Evolutionary conservation across 768 basidiomycete species (phyloP), one percentile per base, ranked within the genome.

Genomic region (Serendipita vermifera): DNA sequence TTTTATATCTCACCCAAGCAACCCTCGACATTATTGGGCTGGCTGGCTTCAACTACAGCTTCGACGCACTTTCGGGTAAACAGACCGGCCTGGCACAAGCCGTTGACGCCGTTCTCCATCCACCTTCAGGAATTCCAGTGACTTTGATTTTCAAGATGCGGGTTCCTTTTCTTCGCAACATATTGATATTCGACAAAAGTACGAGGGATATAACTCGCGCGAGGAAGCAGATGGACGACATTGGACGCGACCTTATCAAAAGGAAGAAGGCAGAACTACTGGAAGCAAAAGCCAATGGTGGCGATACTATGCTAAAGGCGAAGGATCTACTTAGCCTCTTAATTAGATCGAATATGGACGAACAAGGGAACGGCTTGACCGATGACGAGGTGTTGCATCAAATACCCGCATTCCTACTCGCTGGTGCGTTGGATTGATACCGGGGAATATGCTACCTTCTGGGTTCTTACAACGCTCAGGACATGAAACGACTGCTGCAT

Each of bases 261-360:
- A 26, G 41, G 26, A 26, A 15, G 20, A 26, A 43, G 26, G 26
- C 41, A 13, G 41, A 11, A 11, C 15, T 43, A 15, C 14, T n/a
- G 11, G 9, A 11, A 22, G 9, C 15, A 22, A 62, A 57, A 7
- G 32, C 29, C 3, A 32, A 58, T 14, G n/a, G n/a, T n/a, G n/a
- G n/a, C 59, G 0, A 71, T 70, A 17, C 14, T 15, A 9, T 9
- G 24, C 15, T 9, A 7, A 20, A 51, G 46, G 46, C 46, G 7
- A 73, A 78, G 14, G 82, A 85, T 67, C 63, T 86, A 3, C 68
- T 85, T 3, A 78, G 77, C 0, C 62, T 83, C 26, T 69, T 85
- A 2, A 69, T 85, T 38, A 73, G 73, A 57, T 82, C 83, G 3
- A 86, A 85, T 63, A 75, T 81, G 68, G 75, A n/a, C n/a, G n/a